A percentile compares a stretch with the other conserved stretches of the same genome.
phyloP scores from a whole-genome alignment of 2,329 filamentous ascomycete genomes.

The Corynespora cassiicola region DNA sequence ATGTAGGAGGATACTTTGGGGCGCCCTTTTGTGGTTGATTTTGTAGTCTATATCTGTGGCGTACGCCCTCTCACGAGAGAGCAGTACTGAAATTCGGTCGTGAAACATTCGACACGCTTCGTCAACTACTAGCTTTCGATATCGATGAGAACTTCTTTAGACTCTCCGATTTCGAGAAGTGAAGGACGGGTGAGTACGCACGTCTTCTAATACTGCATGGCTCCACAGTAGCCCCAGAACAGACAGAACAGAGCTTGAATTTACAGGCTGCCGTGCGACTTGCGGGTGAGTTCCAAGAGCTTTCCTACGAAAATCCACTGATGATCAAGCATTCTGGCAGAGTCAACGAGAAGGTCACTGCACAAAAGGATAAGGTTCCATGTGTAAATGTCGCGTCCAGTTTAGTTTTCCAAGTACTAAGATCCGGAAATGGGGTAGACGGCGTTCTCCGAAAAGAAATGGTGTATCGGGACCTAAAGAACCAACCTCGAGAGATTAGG shows the following conservation, averaged over 20 bases:
- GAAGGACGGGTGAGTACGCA: neutral
- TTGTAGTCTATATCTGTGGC: slow-evolving; percentile 2
- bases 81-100: slow-evolving; percentile 2
- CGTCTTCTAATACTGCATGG: slow-evolving; percentile 1
- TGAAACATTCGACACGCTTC: neutral
- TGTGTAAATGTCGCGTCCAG: neutral
- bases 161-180: neutral
- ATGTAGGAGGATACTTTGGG: slow-evolving; percentile 57
- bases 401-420: slow-evolving; percentile 2
- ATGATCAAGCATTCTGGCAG: slow-evolving; percentile 1
- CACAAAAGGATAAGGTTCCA: neutral
- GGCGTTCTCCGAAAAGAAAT: slow-evolving; percentile 4
- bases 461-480: neutral
- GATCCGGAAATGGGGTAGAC: neutral
- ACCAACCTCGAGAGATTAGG: neutral
- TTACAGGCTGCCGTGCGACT: slow-evolving; percentile 1
- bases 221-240: neutral
- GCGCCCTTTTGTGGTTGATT: slow-evolving; percentile 55
- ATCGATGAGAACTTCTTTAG: neutral
- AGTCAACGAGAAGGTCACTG: neutral
- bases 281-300: neutral
- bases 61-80: neutral
- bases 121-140: slow-evolving; percentile 2
- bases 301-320: no score
- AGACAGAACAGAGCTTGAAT: slow-evolving; percentile 2